A percentile compares a stretch with the other conserved stretches of the same genome.
Conservation (phyloP, 148 eudicot genomes). For the Cornus suecica region DNA sequence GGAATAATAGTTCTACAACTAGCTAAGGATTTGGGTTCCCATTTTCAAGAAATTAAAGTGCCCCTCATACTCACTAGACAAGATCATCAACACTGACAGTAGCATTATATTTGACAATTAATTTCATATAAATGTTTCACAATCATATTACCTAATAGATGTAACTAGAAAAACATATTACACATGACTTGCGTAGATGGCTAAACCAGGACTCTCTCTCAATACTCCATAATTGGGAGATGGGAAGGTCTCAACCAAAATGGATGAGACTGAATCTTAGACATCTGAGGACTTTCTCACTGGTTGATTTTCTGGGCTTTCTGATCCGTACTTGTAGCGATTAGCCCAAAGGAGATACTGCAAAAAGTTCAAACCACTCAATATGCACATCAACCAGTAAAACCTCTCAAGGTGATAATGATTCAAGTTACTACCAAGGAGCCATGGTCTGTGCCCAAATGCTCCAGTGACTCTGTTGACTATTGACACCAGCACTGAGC, state of each 20-base stretch:
- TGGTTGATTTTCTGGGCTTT: slow-evolving; percentile 10
- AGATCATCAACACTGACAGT: background rate
- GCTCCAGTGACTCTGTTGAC: slow-evolving; percentile 50
- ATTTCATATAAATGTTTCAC: background rate
- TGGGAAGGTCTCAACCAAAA: background rate
- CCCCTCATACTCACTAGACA: background rate
- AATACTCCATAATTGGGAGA: background rate
- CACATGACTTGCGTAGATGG: background rate
- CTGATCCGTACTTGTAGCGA: slow-evolving; percentile 49
- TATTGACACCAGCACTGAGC: slow-evolving; percentile 64
- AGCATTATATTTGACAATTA: background rate
- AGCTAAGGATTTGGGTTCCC: background rate
- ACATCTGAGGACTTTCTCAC: slow-evolving; percentile 8
- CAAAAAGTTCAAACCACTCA: slow-evolving; percentile 66
- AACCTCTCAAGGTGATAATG: slow-evolving; percentile 72
- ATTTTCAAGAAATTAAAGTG: background rate
- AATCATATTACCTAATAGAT: background rate
- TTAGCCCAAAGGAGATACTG: slow-evolving; percentile 67
- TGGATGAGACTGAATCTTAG: background rate
- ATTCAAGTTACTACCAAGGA: slow-evolving; percentile 64
- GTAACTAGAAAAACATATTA: background rate
- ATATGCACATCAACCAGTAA: slow-evolving; percentile 76
- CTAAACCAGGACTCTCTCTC: background rate
- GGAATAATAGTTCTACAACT: background rate
- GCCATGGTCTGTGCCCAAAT: slow-evolving; percentile 65